Evolutionary conservation across 352 stramenopile genomes (phyloP).

Genomic region (Phytophthora lateralis): DNA sequence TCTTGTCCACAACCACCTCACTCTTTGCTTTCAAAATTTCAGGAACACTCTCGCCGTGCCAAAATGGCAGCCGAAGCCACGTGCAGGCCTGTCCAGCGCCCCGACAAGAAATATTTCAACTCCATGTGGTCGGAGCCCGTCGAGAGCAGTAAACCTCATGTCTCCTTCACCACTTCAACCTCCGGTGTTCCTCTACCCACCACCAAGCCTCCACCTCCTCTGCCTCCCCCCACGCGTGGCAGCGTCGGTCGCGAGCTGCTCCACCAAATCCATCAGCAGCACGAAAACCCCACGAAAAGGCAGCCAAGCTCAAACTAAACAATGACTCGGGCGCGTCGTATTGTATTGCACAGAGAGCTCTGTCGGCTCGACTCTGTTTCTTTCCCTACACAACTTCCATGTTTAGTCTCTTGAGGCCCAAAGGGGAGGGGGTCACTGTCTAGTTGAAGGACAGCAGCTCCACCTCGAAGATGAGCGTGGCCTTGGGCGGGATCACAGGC

Average conservation of each 20-base stretch:
- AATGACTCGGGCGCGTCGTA: not conserved
- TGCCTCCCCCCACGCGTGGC: constrained; percentile 1
- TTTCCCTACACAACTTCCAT: not conserved
- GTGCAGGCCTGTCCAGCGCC: constrained; percentile 38
- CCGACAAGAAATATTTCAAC: constrained; percentile 59
- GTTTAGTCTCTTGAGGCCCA: not conserved
- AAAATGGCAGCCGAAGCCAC: constrained; percentile 46
- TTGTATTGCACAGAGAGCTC: constrained; percentile 16
- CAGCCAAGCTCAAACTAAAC: not conserved
- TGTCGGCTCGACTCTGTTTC: not conserved
- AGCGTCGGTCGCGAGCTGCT: constrained; percentile 29
- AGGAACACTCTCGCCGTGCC: constrained; percentile 54
- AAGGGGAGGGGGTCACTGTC: not conserved
- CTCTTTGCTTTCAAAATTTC: not conserved
- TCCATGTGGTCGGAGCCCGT: constrained; percentile 60
- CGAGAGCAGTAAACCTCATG: constrained; percentile 7
- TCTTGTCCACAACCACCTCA: not conserved
- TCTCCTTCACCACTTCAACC: constrained; percentile 1
- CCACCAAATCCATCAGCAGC: constrained; percentile 18
- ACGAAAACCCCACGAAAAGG: constrained; percentile 5
- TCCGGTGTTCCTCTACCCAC: not conserved
- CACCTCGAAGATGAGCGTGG: constrained; percentile 94
- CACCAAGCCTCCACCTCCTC: not conserved
- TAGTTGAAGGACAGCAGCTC: constrained; percentile 88
- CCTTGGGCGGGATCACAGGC: constrained; percentile 91